Conservation (phyloP, 768 basidiomycete species). For the Cantharellus cinnabarinus region DNA sequence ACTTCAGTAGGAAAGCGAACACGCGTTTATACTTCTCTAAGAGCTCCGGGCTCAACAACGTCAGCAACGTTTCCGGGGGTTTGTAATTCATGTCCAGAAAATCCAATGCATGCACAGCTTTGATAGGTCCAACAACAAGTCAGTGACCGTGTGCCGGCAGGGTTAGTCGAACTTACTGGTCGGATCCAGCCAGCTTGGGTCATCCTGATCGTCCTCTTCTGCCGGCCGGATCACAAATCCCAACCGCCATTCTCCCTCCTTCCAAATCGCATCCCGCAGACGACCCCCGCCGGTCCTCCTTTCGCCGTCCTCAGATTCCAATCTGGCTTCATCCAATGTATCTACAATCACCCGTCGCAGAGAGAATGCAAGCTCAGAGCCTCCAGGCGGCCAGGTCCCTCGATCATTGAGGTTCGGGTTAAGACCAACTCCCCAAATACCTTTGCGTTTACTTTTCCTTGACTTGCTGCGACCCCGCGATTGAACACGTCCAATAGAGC, state of each 20-base stretch:
- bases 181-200: slow-evolving; percentile 66
- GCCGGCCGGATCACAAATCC: slow-evolving; percentile 73
- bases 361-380: slow-evolving; percentile 65
- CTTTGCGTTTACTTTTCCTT: slow-evolving; percentile 10
- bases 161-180: slow-evolving; percentile 36
- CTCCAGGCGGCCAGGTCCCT: slow-evolving; percentile 72
- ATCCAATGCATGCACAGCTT: slow-evolving; percentile 35
- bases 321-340: slow-evolving; percentile 23
- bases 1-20: slow-evolving; percentile 57
- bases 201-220: slow-evolving; percentile 23
- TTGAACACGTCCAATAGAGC: slow-evolving; percentile 8
- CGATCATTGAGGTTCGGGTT: slow-evolving; percentile 51
- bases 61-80: slow-evolving; percentile 57
- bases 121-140: background rate
- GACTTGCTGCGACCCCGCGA: background rate
- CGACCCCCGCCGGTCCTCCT: background rate
- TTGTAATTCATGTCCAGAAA: slow-evolving; percentile 83
- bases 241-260: slow-evolving; percentile 23
- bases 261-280: slow-evolving; percentile 7
- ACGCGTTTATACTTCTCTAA: slow-evolving; percentile 74
- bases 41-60: slow-evolving; percentile 47
- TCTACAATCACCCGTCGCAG: slow-evolving; percentile 72
- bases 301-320: slow-evolving; percentile 1
- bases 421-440: slow-evolving; percentile 35
- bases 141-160: slow-evolving; percentile 21